Percentiles rank a stretch among this genome's conserved stretches.
Evolutionary conservation across 2,329 filamentous ascomycete species (phyloP).

Genomic region (Cordyceps fumosorosea): DNA sequence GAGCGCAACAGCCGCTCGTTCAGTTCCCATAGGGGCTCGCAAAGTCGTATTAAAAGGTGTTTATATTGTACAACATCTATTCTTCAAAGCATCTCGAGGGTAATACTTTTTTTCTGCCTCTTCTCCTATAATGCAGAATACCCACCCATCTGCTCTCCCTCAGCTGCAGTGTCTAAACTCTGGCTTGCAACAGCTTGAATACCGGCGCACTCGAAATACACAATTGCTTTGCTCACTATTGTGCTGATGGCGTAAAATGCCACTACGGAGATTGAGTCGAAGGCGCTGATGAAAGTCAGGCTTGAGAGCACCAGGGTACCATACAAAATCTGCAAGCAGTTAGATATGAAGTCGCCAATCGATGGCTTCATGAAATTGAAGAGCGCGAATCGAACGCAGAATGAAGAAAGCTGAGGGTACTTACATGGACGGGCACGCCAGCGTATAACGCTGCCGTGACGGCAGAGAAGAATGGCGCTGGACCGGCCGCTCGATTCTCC

Average conservation of each 20-base stretch:
- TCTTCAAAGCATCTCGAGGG: not conserved
- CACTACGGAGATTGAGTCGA: constrained; percentile 1
- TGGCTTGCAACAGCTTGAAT: constrained; percentile 2
- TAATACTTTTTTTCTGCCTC: not conserved
- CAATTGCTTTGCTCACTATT: not conserved
- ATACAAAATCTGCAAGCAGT: not conserved
- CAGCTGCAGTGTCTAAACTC: not conserved
- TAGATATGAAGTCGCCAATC: not conserved
- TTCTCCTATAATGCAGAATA: not conserved
- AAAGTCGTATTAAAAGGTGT: too few relatives aligned
- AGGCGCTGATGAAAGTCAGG: constrained; percentile 10
- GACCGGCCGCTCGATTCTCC: not conserved
- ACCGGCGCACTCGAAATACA: constrained; percentile 2
- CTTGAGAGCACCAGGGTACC: constrained; percentile 5
- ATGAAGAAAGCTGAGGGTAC: not conserved
- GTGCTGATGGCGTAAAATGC: not conserved
- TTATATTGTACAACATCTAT: not conserved
- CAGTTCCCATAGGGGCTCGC: not conserved
- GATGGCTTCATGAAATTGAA: not conserved
- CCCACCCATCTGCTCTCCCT: not conserved
- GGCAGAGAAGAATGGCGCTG: constrained; percentile 2
- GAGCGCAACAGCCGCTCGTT: not conserved
- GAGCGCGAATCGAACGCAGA: too few relatives aligned
- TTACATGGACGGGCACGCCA: constrained; percentile 5
- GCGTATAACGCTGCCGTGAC: not conserved